Percentiles rank a stretch among this genome's conserved stretches.
phyloP scores from a whole-genome alignment of 768 basidiomycete genomes.

The Termitomyces sp. region DNA sequence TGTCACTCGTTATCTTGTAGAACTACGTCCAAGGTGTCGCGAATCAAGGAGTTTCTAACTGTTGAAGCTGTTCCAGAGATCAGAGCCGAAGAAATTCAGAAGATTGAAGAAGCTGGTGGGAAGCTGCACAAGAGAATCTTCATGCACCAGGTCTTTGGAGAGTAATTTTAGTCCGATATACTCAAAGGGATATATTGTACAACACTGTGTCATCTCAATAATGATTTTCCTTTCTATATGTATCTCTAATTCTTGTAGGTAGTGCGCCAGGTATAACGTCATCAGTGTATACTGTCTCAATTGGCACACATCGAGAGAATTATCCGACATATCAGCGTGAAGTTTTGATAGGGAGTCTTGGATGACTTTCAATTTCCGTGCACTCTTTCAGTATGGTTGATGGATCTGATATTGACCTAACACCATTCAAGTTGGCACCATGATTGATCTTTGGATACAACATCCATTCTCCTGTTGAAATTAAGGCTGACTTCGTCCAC shows the following conservation, averaged over 20 bases:
- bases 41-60: conserved; percentile 40
- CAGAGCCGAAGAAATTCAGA: conserved; percentile 50
- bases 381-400: too few relatives aligned
- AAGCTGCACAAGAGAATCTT: conserved; percentile 38
- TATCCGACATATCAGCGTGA: too few relatives aligned
- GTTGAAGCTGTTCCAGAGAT: conserved; percentile 42
- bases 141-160: conserved; percentile 33
- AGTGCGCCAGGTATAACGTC: too few relatives aligned
- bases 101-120: conserved; percentile 52
- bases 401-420: too few relatives aligned
- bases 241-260: too few relatives aligned
- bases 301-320: too few relatives aligned
- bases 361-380: too few relatives aligned
- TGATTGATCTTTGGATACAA: conserved; percentile 1
- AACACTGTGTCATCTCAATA: too few relatives aligned
- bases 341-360: too few relatives aligned
- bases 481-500: not conserved
- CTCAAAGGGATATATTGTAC: not conserved
- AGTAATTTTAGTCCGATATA: conserved; percentile 10
- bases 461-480: not conserved
- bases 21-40: conserved; percentile 40
- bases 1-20: conserved; percentile 18
- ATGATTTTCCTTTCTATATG: too few relatives aligned
- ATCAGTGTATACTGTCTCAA: too few relatives aligned
- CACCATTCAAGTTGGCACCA: too few relatives aligned